Percentiles rank a stretch among this genome's conserved stretches.
Conservation (phyloP, 73 alveolate species). For the Uronychia binucleata region DNA sequence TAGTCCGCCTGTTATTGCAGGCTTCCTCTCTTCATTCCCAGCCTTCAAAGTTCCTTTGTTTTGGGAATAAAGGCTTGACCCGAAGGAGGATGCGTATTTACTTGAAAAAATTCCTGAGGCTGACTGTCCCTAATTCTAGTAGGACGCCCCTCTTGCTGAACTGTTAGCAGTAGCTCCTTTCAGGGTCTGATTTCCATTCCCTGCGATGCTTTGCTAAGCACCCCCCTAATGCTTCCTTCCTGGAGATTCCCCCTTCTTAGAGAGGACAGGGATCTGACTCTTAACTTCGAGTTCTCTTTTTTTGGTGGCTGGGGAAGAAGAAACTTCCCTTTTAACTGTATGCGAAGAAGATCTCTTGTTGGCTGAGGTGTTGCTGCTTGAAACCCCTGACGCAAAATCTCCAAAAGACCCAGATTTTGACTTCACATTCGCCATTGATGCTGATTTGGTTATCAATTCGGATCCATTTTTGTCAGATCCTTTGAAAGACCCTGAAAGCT, state of each 20-base stretch:
- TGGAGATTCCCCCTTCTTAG: conserved; percentile 1
- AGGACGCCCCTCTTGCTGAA: neutral
- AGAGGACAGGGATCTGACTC: too few relatives aligned
- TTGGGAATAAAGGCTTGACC: neutral
- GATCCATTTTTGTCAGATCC: neutral
- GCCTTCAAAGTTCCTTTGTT: neutral
- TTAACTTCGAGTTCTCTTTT: neutral
- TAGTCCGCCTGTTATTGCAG: neutral
- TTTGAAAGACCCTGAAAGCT: neutral
- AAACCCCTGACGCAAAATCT: neutral
- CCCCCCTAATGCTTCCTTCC: neutral
- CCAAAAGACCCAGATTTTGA: neutral
- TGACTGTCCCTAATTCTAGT: neutral
- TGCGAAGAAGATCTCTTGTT: neutral
- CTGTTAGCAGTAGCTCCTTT: neutral
- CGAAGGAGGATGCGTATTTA: neutral
- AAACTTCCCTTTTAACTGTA: neutral
- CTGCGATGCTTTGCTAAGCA: neutral
- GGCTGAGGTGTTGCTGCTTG: neutral
- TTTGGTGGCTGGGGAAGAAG: neutral
- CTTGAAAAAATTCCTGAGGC: neutral
- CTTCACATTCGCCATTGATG: neutral
- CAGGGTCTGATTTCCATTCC: neutral
- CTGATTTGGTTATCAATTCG: neutral
- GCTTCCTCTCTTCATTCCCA: neutral